Evolutionary conservation across 176 grass and related monocot species (phyloP).

Genomic region (Rhynchospora breviuscula): DNA sequence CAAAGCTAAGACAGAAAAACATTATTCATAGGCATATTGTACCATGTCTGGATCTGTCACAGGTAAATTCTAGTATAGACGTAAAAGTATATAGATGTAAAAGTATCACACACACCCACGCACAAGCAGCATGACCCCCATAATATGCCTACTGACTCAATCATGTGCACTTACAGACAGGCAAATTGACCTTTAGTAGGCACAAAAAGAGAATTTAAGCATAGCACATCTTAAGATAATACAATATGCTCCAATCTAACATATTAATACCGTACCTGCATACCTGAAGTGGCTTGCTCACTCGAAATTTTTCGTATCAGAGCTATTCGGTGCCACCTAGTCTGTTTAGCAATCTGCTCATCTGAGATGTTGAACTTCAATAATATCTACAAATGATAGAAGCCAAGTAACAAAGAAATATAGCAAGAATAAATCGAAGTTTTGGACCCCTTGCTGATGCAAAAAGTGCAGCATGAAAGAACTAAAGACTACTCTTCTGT

Average conservation of each 20-base stretch:
- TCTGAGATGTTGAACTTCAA: constrained; percentile 85
- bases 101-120: neutral
- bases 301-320: constrained; percentile 93
- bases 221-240: neutral
- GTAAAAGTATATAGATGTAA: neutral
- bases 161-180: neutral
- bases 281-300: constrained; percentile 82
- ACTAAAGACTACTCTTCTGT: neutral
- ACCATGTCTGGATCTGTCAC: neutral
- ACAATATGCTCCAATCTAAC: neutral
- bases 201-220: neutral
- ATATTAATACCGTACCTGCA: constrained; percentile 13
- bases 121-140: neutral
- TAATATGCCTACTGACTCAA: neutral
- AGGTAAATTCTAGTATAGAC: neutral
- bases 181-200: neutral
- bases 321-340: constrained; percentile 97
- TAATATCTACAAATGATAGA: constrained; percentile 51
- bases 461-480: neutral
- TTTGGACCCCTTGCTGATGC: neutral
- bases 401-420: constrained; percentile 13
- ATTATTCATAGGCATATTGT: neutral
- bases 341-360: constrained; percentile 95
- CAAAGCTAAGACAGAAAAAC: neutral
- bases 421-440: constrained; percentile 20